Conservation (phyloP, 1,139 yeast genomes). For the Ogataea hybrid region DNA sequence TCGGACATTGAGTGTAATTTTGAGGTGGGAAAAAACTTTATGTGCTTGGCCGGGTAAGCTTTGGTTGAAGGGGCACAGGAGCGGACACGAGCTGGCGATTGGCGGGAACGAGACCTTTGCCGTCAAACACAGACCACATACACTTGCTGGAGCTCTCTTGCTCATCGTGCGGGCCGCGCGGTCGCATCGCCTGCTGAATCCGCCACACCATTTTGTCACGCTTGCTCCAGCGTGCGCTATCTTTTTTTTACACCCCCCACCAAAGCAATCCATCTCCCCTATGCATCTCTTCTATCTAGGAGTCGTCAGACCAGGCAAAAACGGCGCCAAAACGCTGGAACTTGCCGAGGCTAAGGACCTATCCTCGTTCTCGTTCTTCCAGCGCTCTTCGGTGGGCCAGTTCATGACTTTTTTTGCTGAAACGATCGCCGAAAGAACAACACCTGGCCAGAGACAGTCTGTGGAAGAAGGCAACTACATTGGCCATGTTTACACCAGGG, state of each 20-base stretch:
- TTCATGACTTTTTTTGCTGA: constrained; percentile 93
- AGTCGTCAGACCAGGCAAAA: constrained; percentile 54
- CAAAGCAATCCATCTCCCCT: constrained; percentile 5
- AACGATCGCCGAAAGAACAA: constrained; percentile 87
- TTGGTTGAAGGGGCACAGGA: too few species aligned
- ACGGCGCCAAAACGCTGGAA: constrained; percentile 66
- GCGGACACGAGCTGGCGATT: too few species aligned
- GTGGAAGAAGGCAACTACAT: constrained; percentile 90
- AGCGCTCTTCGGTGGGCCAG: constrained; percentile 55
- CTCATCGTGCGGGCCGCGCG: too few species aligned
- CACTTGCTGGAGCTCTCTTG: too few species aligned
- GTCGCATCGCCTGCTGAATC: too few species aligned
- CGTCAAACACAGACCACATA: too few species aligned
- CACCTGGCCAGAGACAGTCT: constrained; percentile 88
- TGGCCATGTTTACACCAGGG: constrained; percentile 88
- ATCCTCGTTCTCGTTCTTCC: constrained; percentile 79
- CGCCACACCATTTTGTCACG: background rate
- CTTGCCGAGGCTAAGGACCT: constrained; percentile 80
- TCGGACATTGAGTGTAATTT: constrained; percentile 18
- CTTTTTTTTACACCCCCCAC: constrained; percentile 10
- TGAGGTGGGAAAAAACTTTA: constrained; percentile 10
- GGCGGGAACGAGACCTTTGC: background rate
- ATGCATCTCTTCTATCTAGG: constrained; percentile 95
- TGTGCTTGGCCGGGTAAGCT: constrained; percentile 10
- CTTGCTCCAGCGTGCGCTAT: background rate